A percentile compares a stretch with the other conserved stretches of the same genome.
Evolutionary conservation across 495 filamentous ascomycete genomes (phyloP).

Genomic region (Aspergillus ostianus): DNA sequence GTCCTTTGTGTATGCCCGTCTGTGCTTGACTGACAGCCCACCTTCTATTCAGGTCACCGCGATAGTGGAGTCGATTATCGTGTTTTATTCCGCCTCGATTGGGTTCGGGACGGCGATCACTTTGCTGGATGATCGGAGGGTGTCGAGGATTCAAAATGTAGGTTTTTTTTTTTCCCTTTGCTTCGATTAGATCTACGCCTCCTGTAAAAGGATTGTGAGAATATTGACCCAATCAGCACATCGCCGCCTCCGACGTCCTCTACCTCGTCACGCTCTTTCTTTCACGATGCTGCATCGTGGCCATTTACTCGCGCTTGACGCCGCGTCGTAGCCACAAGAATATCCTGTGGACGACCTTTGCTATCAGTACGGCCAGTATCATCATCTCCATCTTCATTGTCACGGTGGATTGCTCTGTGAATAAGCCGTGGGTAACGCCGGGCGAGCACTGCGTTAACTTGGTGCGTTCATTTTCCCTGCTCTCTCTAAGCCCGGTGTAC

Average conservation of each 20-base stretch:
- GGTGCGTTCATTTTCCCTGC: slow-evolving; percentile 14
- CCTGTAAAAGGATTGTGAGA: too few species aligned
- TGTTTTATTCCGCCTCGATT: slow-evolving; percentile 22
- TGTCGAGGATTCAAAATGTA: slow-evolving; percentile 27
- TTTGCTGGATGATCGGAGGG: slow-evolving; percentile 14
- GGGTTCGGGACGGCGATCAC: slow-evolving; percentile 29
- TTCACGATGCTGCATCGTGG: slow-evolving; percentile 31
- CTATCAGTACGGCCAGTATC: slow-evolving; percentile 15
- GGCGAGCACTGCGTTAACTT: slow-evolving; percentile 22
- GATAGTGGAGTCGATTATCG: slow-evolving; percentile 21
- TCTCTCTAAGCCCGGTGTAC: too few species aligned
- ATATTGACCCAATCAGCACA: slow-evolving; percentile 10
- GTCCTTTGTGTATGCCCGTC: not conserved
- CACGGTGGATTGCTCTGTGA: slow-evolving; percentile 25
- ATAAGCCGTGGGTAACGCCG: slow-evolving; percentile 27
- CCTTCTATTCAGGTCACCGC: slow-evolving; percentile 15
- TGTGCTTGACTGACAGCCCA: not conserved
- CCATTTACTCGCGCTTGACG: slow-evolving; percentile 33
- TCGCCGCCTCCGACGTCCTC: slow-evolving; percentile 29
- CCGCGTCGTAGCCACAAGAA: slow-evolving; percentile 28
- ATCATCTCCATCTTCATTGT: slow-evolving; percentile 22
- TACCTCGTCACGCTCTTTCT: slow-evolving; percentile 31
- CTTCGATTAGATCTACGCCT: too few species aligned
- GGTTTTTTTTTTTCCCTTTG: not conserved
- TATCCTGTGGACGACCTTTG: slow-evolving; percentile 17